Evolutionary conservation across 345 rosid genomes (phyloP).

Genomic region (Moricandia moricandioides): DNA sequence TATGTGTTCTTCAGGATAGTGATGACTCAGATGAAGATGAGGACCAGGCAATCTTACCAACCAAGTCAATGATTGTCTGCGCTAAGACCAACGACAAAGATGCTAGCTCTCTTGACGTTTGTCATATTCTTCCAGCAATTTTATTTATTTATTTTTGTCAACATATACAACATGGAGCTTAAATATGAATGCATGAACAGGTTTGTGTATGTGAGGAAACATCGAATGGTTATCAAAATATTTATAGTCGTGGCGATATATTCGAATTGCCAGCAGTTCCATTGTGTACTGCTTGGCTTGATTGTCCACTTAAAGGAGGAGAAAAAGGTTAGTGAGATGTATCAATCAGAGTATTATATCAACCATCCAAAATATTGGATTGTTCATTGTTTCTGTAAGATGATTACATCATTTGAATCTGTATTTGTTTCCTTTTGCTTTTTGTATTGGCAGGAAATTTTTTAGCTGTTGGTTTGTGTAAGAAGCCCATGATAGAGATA

Average conservation of each 20-base stretch:
- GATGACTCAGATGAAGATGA: conserved; percentile 77
- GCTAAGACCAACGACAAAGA: conserved; percentile 76
- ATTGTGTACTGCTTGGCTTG: conserved; percentile 85
- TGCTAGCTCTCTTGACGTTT: conserved; percentile 73
- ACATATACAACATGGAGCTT: not conserved
- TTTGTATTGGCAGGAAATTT: conserved; percentile 64
- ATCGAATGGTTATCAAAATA: conserved; percentile 50
- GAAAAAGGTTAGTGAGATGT: conserved; percentile 57
- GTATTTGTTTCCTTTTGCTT: not conserved
- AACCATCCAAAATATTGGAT: not conserved
- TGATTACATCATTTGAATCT: not conserved
- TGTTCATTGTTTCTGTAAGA: not conserved
- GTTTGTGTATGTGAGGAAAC: conserved; percentile 70
- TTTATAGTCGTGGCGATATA: conserved; percentile 77
- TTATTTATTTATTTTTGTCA: not conserved
- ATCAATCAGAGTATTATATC: not conserved
- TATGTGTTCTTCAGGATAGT: conserved; percentile 33
- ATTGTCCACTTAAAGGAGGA: conserved; percentile 80
- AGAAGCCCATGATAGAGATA: conserved; percentile 86
- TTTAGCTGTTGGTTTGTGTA: conserved; percentile 68
- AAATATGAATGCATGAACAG: conserved; percentile 37
- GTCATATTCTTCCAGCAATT: conserved; percentile 13
- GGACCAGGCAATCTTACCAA: conserved; percentile 57
- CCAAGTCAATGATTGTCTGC: conserved; percentile 74
- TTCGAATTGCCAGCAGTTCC: conserved; percentile 66